These are phyloP conservation scores for Raffaelea deltoideospora DNA, from an alignment of 2,329 filamentous ascomycete genomes.

Conservation along the genomic window DNA sequence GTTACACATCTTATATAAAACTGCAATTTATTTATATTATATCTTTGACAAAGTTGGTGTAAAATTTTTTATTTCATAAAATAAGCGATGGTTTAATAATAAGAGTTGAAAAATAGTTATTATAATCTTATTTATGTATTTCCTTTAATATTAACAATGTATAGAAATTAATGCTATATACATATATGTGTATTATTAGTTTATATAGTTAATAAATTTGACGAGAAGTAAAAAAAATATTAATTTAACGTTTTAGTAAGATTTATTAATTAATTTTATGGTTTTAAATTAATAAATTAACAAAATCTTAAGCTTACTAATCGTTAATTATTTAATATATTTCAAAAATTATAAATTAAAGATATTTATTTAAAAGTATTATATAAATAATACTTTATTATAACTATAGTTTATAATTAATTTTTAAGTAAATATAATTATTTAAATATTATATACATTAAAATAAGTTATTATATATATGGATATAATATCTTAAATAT, in stretches of 20 bases:
- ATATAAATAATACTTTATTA: too few species aligned
- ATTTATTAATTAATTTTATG: background rate
- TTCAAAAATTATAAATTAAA: background rate
- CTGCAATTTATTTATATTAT: background rate
- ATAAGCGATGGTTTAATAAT: background rate
- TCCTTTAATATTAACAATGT: background rate
- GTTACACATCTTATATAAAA: background rate
- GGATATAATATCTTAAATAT: too few species aligned
- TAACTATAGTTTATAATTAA: too few species aligned
- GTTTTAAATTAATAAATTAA: background rate
- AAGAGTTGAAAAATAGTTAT: too few species aligned
- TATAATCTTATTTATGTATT: too few species aligned
- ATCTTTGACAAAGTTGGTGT: background rate
- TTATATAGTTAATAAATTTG: background rate
- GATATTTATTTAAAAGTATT: background rate
- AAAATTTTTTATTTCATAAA: background rate
- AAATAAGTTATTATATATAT: too few species aligned
- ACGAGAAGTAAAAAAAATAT: background rate
- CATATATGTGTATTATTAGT: too few species aligned
- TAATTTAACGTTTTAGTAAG: conserved; percentile 2
- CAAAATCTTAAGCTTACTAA: background rate
- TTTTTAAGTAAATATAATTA: too few species aligned
- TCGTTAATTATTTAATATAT: background rate
- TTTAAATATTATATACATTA: too few species aligned
- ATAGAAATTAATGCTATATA: too few species aligned